Base-by-base conservation (phyloP, 2,329 filamentous ascomycete genomes). In the Neobulgaria alba region DNA sequence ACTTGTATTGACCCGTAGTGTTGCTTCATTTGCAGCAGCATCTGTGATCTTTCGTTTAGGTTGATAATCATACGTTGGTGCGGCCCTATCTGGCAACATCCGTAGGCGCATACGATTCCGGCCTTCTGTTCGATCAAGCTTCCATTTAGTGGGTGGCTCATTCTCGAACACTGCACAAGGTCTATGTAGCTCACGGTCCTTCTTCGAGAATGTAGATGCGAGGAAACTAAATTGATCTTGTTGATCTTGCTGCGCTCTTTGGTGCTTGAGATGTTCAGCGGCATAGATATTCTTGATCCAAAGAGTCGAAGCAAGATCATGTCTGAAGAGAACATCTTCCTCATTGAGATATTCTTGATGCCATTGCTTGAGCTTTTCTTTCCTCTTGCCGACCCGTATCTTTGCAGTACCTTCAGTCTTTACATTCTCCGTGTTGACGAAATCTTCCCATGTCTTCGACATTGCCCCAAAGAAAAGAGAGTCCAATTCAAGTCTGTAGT, bases 261-360 rank as follows among this genome's bases (percentile, higher is more conserved):
- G 90, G 50, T 94, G 82, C 59, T 95, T 96, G 57, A 90, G 76
- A 50, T 92, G 82, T 59, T 98, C 92, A 0, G 90, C 87, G 36
- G 83, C 80, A 61, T 90, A 92, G 30, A 98, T 95, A 54, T 95
- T 96, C 53, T 89, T 87, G 67, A 90, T 84, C 92, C 90, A 98
- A 44, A 90, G 82, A 30, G 77, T 82, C 41, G 92, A 90, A 1
- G 86, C 84, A 50, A 85, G 79, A 54, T 95, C 86, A 56, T 96
- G 90, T n/a, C 79, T 79, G 39, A 82, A 71, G 43, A 89, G 73
- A 12, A 83, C 69, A 48, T 83, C 84, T 14, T 93, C 85, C 8
- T 73, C 73, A 16, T 73, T 72, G 3, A 76, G 63, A 37, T 80
- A 79, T 49, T 90, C 82, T 2, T 71, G 63, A 31, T 84, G 77